These are phyloP conservation scores for Taiozyma onychis DNA, from an alignment of 1,139 yeast genomes.

Conservation along the genomic window DNA sequence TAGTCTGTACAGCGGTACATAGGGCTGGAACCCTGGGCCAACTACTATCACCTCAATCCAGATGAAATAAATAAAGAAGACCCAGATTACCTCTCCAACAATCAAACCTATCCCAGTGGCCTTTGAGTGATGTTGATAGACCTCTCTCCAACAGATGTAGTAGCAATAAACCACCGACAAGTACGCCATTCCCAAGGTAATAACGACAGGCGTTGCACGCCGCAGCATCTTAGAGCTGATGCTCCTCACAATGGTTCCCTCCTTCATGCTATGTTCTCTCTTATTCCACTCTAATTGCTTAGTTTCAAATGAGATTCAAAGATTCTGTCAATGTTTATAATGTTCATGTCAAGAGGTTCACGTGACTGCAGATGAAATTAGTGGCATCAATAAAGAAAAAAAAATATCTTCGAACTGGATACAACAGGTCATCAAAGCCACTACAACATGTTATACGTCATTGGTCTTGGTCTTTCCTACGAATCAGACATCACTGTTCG, in stretches of 20 bases:
- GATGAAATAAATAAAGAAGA: conserved; percentile 11
- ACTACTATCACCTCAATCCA: conserved; percentile 24
- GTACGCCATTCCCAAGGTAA: conserved; percentile 9
- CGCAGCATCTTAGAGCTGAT: background rate
- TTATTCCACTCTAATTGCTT: background rate
- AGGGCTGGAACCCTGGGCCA: conserved; percentile 28
- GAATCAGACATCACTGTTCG: conserved; percentile 90
- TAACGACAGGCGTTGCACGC: conserved; percentile 1
- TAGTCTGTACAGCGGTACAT: conserved; percentile 27
- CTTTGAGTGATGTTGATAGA: conserved; percentile 12
- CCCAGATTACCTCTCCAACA: conserved; percentile 23
- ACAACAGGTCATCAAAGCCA: background rate
- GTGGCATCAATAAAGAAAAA: background rate
- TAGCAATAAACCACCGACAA: conserved; percentile 20
- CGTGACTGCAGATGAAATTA: background rate
- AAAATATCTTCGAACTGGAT: background rate
- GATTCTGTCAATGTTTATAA: background rate
- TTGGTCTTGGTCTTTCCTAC: conserved; percentile 89
- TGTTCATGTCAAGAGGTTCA: background rate
- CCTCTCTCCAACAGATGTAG: conserved; percentile 21
- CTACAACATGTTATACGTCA: conserved; percentile 67
- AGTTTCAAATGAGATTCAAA: background rate
- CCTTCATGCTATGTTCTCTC: background rate
- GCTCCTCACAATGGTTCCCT: background rate
- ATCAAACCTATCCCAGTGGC: conserved; percentile 29